Evolutionary conservation across 2,329 filamentous ascomycete species (phyloP), one percentile per base, ranked within the genome.

Genomic region (Fusarium denticulatum): DNA sequence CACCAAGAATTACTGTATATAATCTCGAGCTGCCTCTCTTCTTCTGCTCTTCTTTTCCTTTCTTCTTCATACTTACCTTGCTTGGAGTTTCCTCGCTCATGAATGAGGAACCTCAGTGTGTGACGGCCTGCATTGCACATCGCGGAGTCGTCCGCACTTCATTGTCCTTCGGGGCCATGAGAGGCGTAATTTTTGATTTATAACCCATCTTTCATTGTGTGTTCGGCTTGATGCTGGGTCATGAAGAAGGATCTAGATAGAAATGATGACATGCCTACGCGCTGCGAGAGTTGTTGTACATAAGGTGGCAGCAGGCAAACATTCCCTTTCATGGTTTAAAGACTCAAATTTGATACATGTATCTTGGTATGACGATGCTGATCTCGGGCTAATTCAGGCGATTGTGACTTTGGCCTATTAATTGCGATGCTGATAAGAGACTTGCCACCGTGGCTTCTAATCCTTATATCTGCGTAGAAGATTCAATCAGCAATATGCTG

Each of bases 51-150:
- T 80, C 80, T 76, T 75, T 79, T 74, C 77, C 78, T 82, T 80
- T 79, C 81, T 81, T 85, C 82, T 83, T 86, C 83, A 87, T 87
- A 87, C 86, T 87, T 87, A 87, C 85, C 85, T 87, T 87, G 83
- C 83, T 82, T 79, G 80, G 81, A 80, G 76, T 70, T 76, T 81
- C 80, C 55, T 49, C 79, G 85, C 79, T 87, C 86, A 87, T 78
- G 84, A 85, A 82, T 81, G 73, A 81, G 79, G 77, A 78, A 64
- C 70, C 77, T 81, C 81, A 87, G 82, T 79, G 77, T 79, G 82
- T 83, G 80, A 84, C 37, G 81, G 83, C 85, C 86, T 88, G 85
- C 86, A 87, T 87, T 86, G 86, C 86, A 88, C 86, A 86, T 77
- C 85, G 86, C 83, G 86, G 86, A 81, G 85, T 85, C 82, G 80